Evolutionary conservation across 129 eudicot genomes (phyloP).

Genomic region (Lactuca saligna): DNA sequence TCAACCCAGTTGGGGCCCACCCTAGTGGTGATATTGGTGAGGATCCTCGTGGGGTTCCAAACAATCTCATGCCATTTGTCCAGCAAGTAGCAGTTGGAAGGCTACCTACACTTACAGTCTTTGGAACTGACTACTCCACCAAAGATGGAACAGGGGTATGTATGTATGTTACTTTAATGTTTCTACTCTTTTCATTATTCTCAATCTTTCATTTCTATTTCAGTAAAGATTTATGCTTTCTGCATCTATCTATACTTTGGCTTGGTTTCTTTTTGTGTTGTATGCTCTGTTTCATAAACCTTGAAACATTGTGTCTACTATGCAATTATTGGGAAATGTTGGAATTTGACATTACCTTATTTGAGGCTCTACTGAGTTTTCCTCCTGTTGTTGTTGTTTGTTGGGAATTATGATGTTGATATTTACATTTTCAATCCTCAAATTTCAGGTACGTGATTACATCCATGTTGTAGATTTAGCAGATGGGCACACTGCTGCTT

Average conservation of each 20-base stretch:
- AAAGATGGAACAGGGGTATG: slow-evolving; percentile 97
- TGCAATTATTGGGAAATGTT: background rate
- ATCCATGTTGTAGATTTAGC: slow-evolving; percentile 97
- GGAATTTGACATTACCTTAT: too few species aligned
- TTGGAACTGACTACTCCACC: slow-evolving; percentile 82
- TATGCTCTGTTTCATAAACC: background rate
- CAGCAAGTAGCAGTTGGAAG: slow-evolving; percentile 99
- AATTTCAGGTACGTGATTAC: slow-evolving; percentile 85
- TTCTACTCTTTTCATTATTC: too few species aligned
- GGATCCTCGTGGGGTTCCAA: slow-evolving; percentile 93
- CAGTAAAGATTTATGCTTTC: slow-evolving; percentile 17
- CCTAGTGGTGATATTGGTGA: slow-evolving; percentile 92
- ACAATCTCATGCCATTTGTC: slow-evolving; percentile 97
- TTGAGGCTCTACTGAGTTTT: too few species aligned
- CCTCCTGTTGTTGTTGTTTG: too few species aligned
- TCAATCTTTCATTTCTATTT: slow-evolving; percentile 1
- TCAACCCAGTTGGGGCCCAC: slow-evolving; percentile 98
- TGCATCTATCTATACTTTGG: slow-evolving; percentile 6
- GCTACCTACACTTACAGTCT: slow-evolving; percentile 67
- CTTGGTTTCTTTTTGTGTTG: slow-evolving; percentile 7
- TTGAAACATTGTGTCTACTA: background rate
- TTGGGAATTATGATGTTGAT: too few species aligned
- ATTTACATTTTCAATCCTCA: background rate
- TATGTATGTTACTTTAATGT: background rate
- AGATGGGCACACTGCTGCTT: slow-evolving; percentile 91